Evolutionary conservation across 208 protist genomes (phyloP), one percentile per base, ranked within the genome.

Genomic region (Porcisia hertigi): DNA sequence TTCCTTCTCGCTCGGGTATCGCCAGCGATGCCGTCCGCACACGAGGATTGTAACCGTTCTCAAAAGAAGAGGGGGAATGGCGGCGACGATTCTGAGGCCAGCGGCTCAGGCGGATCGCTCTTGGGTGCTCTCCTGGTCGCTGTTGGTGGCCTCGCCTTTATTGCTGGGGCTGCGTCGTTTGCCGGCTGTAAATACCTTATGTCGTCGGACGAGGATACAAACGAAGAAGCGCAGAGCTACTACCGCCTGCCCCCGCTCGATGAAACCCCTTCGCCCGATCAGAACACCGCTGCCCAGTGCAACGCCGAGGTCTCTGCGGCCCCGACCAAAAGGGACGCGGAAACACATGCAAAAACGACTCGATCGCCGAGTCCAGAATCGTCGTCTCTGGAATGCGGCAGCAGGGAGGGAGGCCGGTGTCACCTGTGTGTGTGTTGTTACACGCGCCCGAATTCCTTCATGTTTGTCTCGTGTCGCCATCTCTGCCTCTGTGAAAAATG

Each of bases 401-500:
- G 16, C 12, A n/a, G 16, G 41, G 11, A 0, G 16, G 9, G 14
- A 41, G 12, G 11, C 2, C 30, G 45, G 18, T 12, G 65, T n/a
- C 6, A 71, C 18, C 52, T 18, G 0, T 84, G 80, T 20, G 80
- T 84, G 12, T 65, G 25, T 34, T 84, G 80, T 47, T 71, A 62
- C n/a, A 34, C 30, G 25, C 57, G 52, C 9, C 66, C 41, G 41
- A 58, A 62, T 41, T 47, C 70, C 47, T 81, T 81, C 36, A 75
- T 76, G 60, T 85, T 85, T 60, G 69, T 73, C 54, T 12, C 49
- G 30, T 85, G 81, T 69, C 39, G 69, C 2, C 81, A 85, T 62
- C 57, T 81, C 4, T 85, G 81, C 23, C 58, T 85, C 23, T 85
- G 81, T 54, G 81, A 85, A 39, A 12, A 64, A 23, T 85, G 81